Conservation (phyloP, 2,329 filamentous ascomycete species). For the Fusarium sp. region DNA sequence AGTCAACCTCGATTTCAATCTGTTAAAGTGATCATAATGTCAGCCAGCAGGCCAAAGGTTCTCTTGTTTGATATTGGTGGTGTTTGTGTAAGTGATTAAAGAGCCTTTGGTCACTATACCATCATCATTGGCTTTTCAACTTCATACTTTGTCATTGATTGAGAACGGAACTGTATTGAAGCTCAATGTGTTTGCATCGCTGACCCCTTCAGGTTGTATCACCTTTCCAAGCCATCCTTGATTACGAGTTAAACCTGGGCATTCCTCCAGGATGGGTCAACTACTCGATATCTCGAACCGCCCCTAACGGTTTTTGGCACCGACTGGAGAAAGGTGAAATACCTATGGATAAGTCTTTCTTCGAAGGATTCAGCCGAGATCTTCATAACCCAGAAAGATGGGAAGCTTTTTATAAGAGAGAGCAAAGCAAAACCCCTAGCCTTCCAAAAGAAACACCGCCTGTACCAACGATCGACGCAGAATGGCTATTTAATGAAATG, state of each 20-base stretch:
- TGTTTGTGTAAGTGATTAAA: constrained; percentile 80
- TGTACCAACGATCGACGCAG: constrained; percentile 78
- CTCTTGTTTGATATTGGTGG: constrained; percentile 96
- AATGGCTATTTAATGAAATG: constrained; percentile 90
- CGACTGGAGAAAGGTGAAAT: constrained; percentile 87
- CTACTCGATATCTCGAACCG: constrained; percentile 82
- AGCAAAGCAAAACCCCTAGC: constrained; percentile 55
- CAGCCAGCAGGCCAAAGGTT: constrained; percentile 70
- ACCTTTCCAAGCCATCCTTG: constrained; percentile 91
- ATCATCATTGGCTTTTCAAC: not conserved
- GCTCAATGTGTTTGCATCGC: not conserved
- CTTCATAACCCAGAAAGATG: constrained; percentile 75
- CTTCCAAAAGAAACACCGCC: constrained; percentile 63
- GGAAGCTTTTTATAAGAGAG: constrained; percentile 69
- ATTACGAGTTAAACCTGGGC: constrained; percentile 81
- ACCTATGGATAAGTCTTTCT: constrained; percentile 78
- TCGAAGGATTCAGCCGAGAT: constrained; percentile 78
- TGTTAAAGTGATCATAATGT: constrained; percentile 9
- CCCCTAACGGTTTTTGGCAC: constrained; percentile 87
- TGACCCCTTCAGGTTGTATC: constrained; percentile 75
- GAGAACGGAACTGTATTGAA: too few species aligned
- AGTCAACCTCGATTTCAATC: too few species aligned
- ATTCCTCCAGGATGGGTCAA: constrained; percentile 94
- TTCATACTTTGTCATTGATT: not conserved
- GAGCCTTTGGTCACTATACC: not conserved